Evolutionary conservation across 2,329 filamentous ascomycete species (phyloP).

Genomic region (Calonectria pseudoreteaudii): DNA sequence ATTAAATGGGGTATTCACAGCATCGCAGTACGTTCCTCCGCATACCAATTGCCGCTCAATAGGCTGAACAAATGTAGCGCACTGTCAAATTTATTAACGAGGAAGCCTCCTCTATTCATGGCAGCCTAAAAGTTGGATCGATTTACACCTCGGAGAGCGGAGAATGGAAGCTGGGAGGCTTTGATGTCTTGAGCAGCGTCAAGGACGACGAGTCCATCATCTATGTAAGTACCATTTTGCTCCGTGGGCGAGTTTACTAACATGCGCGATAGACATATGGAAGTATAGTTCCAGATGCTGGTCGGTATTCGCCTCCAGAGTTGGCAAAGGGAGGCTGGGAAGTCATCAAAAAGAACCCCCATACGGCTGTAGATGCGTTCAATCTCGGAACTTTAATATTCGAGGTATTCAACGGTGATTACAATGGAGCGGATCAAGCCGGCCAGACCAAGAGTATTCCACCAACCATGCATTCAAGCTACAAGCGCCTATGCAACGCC

Average conservation of each 20-base stretch:
- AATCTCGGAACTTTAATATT: slow-evolving; percentile 86
- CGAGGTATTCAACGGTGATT: slow-evolving; percentile 92
- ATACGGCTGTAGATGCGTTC: slow-evolving; percentile 88
- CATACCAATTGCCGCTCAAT: neutral
- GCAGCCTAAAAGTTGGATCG: slow-evolving; percentile 84
- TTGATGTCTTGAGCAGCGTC: slow-evolving; percentile 92
- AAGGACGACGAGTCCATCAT: slow-evolving; percentile 96
- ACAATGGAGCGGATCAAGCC: slow-evolving; percentile 80
- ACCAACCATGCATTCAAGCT: slow-evolving; percentile 88
- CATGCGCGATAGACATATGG: slow-evolving; percentile 77
- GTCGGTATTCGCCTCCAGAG: slow-evolving; percentile 88
- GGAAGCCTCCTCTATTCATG: slow-evolving; percentile 92
- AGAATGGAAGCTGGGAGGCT: slow-evolving; percentile 96
- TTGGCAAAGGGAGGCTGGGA: slow-evolving; percentile 92
- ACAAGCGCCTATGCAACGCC: slow-evolving; percentile 87
- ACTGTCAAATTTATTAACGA: slow-evolving; percentile 97
- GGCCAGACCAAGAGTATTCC: slow-evolving; percentile 89
- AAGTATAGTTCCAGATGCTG: slow-evolving; percentile 86
- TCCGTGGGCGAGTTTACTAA: slow-evolving; percentile 18
- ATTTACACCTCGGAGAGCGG: slow-evolving; percentile 96
- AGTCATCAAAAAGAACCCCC: slow-evolving; percentile 83
- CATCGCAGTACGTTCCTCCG: slow-evolving; percentile 72
- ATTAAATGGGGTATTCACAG: slow-evolving; percentile 96
- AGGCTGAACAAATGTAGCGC: slow-evolving; percentile 64
- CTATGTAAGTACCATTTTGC: slow-evolving; percentile 66